Conservation (phyloP, 352 stramenopile genomes). For the Phytophthora uliginosa region DNA sequence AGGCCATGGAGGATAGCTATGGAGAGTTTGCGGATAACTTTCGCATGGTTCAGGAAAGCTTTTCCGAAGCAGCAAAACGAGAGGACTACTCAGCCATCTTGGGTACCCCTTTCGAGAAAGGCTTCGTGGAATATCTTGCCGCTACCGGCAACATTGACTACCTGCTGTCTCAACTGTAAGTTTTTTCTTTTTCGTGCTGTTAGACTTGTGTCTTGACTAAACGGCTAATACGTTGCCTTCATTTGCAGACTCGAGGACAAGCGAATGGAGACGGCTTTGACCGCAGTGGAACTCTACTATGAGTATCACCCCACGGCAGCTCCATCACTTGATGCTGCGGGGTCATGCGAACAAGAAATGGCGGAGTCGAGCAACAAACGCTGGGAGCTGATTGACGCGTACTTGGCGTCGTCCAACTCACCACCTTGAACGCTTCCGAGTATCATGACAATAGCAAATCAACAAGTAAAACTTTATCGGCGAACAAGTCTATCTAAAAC, state of each 20-base stretch:
- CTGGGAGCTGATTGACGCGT: constrained; percentile 33
- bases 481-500: constrained; percentile 14
- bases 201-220: background rate
- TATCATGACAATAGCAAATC: constrained; percentile 21
- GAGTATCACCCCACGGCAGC: constrained; percentile 40
- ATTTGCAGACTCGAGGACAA: constrained; percentile 48
- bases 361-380: constrained; percentile 8
- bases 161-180: constrained; percentile 42
- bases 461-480: constrained; percentile 6
- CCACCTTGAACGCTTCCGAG: constrained; percentile 25
- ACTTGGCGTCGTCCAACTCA: constrained; percentile 29
- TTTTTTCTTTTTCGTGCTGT: background rate
- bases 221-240: constrained; percentile 4
- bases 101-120: constrained; percentile 48
- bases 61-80: constrained; percentile 46
- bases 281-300: constrained; percentile 48
- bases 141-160: constrained; percentile 46
- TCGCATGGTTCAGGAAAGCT: constrained; percentile 49
- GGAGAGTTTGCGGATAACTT: constrained; percentile 46
- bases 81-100: constrained; percentile 36
- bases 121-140: constrained; percentile 62
- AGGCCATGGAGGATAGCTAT: constrained; percentile 7
- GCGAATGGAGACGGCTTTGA: constrained; percentile 45
- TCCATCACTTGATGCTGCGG: constrained; percentile 1
- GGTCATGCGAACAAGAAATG: background rate